Evolutionary conservation across 768 basidiomycete genomes (phyloP).

Genomic region (Naganishia randhawae): DNA sequence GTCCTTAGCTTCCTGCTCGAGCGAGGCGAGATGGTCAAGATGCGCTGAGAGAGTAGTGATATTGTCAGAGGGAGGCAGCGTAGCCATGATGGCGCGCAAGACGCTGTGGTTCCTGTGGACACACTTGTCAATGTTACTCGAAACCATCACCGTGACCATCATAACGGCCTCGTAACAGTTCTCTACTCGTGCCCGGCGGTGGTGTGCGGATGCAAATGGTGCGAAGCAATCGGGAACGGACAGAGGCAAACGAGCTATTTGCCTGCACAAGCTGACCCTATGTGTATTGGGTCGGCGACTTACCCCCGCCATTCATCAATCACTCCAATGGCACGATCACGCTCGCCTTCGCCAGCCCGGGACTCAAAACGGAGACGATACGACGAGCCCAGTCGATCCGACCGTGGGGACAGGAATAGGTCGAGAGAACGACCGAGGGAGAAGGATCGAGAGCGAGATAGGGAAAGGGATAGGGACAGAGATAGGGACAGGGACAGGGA

Average conservation of each 20-base stretch:
- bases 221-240: no score
- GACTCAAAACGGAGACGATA: slow-evolving; percentile 21
- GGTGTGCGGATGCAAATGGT: no score
- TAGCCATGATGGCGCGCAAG: no score
- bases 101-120: no score
- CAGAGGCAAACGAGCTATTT: no score
- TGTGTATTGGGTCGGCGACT: no score
- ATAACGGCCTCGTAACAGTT: no score
- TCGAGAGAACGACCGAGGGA: slow-evolving; percentile 10
- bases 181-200: no score
- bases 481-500: not conserved
- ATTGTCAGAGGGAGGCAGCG: slow-evolving; percentile 24
- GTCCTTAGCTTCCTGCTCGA: slow-evolving; percentile 45
- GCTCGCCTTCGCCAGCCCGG: slow-evolving; percentile 9
- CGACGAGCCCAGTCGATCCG: not conserved
- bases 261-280: no score
- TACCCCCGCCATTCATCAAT: not conserved
- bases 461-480: not conserved
- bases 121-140: no score
- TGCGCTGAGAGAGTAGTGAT: slow-evolving; percentile 42
- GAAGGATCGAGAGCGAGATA: slow-evolving; percentile 3
- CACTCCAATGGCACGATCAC: slow-evolving; percentile 18
- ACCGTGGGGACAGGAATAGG: not conserved
- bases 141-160: no score
- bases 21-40: slow-evolving; percentile 37